Percentiles rank a stretch among this genome's conserved stretches.
These are phyloP conservation scores for Tilletia caries DNA, from an alignment of 1,284 basidiomycete genomes.

Conservation along the genomic window DNA sequence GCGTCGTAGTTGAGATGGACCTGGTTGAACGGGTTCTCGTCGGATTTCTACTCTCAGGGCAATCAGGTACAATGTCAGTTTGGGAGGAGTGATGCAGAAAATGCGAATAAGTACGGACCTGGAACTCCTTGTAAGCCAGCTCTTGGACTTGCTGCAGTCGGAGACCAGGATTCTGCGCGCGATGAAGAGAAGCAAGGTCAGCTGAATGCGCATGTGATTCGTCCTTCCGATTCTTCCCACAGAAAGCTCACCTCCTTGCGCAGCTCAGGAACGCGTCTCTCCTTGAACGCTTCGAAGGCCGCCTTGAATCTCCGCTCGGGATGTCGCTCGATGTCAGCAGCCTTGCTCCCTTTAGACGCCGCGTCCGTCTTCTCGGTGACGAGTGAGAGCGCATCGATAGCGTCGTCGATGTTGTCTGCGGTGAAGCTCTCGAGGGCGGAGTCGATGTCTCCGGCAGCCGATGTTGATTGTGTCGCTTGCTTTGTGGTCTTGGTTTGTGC, in stretches of 20 bases:
- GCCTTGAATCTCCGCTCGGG: slow-evolving; percentile 76
- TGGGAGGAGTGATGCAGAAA: neutral
- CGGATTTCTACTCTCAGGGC: slow-evolving; percentile 65
- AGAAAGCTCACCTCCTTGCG: slow-evolving; percentile 61
- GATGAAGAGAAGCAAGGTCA: neutral
- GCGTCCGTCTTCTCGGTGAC: slow-evolving; percentile 90
- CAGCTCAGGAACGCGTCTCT: slow-evolving; percentile 75
- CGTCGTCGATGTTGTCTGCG: slow-evolving; percentile 87
- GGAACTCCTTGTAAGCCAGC: slow-evolving; percentile 44
- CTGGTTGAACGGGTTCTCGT: slow-evolving; percentile 74
- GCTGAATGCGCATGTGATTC: too few relatives aligned
- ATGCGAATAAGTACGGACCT: slow-evolving; percentile 13
- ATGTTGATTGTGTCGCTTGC: neutral
- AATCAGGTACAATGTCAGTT: neutral
- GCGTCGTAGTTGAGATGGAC: slow-evolving; percentile 70
- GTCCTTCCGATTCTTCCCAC: neutral
- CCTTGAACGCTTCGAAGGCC: slow-evolving; percentile 87
- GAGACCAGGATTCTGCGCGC: slow-evolving; percentile 69
- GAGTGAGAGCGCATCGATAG: slow-evolving; percentile 80
- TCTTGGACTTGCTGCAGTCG: slow-evolving; percentile 77
- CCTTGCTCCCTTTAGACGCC: slow-evolving; percentile 63
- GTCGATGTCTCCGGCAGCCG: slow-evolving; percentile 26
- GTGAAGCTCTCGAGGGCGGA: slow-evolving; percentile 59
- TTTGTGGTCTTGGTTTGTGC: slow-evolving; percentile 60
- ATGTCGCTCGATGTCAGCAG: slow-evolving; percentile 82